These are phyloP conservation scores for Coprinopsis sp. DNA, from an alignment of 768 basidiomycete genomes.

Conservation along the genomic window DNA sequence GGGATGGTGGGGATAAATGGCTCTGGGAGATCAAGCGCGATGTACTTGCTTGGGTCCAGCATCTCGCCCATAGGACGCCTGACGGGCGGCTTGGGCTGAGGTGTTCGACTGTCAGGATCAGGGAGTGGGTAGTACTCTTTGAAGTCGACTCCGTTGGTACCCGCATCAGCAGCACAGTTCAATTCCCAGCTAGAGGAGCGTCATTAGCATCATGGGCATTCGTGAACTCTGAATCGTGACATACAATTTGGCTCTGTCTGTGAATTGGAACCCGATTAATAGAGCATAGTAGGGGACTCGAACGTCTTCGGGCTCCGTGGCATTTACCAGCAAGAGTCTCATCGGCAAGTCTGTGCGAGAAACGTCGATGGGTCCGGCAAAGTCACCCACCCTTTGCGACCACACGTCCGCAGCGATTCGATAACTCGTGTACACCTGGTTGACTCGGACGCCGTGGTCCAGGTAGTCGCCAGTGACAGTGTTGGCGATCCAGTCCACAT, in stretches of 20 bases:
- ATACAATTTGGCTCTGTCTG: conserved; percentile 48
- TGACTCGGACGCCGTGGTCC: conserved; percentile 59
- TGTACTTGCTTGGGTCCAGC: conserved; percentile 36
- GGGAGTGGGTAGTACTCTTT: conserved; percentile 14
- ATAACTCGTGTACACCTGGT: conserved; percentile 59
- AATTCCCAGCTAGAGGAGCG: conserved; percentile 42
- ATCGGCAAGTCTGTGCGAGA: conserved; percentile 44
- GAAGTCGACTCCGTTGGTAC: conserved; percentile 50
- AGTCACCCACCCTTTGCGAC: conserved; percentile 54
- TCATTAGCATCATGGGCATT: conserved; percentile 1
- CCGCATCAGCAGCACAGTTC: conserved; percentile 49
- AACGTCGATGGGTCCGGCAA: conserved; percentile 51
- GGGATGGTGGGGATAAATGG: conserved; percentile 46
- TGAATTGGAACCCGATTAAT: conserved; percentile 45
- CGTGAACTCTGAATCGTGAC: conserved; percentile 16
- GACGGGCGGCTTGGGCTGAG: background rate
- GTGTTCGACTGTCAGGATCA: conserved; percentile 5
- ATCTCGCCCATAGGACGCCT: conserved; percentile 34
- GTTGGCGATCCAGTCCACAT: conserved; percentile 51
- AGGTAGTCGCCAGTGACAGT: conserved; percentile 62
- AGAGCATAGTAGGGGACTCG: conserved; percentile 48
- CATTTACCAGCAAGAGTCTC: conserved; percentile 40
- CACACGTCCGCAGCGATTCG: conserved; percentile 40
- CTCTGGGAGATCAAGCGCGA: conserved; percentile 41
- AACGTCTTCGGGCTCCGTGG: conserved; percentile 44